These are phyloP conservation scores for Wickerhamomyces sydowiorum DNA, from an alignment of 805 yeast genomes.

Conservation along the genomic window DNA sequence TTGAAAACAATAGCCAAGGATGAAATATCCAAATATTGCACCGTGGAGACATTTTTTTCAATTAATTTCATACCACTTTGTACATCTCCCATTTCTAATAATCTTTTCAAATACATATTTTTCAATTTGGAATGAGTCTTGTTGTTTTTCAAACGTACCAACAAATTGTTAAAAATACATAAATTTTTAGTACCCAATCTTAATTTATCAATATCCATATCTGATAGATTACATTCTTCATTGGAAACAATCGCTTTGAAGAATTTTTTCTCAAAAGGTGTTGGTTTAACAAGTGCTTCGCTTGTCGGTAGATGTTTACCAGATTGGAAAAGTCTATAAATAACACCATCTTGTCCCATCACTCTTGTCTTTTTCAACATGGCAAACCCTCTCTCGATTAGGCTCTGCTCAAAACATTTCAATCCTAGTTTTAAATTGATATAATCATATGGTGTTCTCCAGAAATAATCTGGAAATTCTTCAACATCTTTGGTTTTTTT, in stretches of 20 bases:
- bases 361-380: constrained; percentile 3
- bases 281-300: not conserved
- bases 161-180: not conserved
- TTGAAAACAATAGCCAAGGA: not conserved
- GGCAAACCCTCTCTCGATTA: constrained; percentile 4
- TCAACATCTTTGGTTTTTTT: constrained; percentile 6
- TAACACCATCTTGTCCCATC: constrained; percentile 9
- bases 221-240: not conserved
- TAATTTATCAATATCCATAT: not conserved
- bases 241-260: not conserved
- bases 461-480: constrained; percentile 8
- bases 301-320: not conserved
- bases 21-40: not conserved
- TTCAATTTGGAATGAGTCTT: not conserved
- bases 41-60: not conserved
- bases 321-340: constrained; percentile 5
- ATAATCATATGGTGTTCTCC: constrained; percentile 10
- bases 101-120: not conserved
- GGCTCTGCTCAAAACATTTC: constrained; percentile 4
- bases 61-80: not conserved
- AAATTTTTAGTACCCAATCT: not conserved
- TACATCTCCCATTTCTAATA: not conserved
- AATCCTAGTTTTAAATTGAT: constrained; percentile 9
- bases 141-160: not conserved
- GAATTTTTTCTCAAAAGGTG: constrained; percentile 1